phyloP scores from a whole-genome alignment of 495 filamentous ascomycete species.

The Neurospora sp. region DNA sequence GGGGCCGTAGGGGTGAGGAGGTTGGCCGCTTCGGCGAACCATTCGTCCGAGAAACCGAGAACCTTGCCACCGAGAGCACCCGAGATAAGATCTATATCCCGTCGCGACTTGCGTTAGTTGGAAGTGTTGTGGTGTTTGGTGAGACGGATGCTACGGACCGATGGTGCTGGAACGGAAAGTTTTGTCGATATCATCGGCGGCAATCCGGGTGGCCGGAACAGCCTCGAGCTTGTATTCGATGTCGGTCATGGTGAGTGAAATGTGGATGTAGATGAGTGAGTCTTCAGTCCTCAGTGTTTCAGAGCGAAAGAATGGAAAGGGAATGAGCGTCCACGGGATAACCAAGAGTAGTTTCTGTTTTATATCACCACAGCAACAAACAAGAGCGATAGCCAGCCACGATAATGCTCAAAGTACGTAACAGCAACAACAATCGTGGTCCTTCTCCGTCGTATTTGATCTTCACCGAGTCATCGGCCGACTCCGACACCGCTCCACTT shows the following conservation, averaged over 20 bases:
- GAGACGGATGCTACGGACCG: slow-evolving; percentile 36
- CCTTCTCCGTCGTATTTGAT: not conserved
- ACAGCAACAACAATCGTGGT: not conserved
- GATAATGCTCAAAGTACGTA: not conserved
- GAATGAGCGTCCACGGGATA: not conserved
- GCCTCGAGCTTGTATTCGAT: slow-evolving; percentile 37
- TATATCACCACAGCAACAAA: not conserved
- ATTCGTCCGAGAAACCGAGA: slow-evolving; percentile 75
- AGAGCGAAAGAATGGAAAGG: not conserved
- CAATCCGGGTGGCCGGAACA: slow-evolving; percentile 37
- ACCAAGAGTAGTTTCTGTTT: slow-evolving; percentile 1
- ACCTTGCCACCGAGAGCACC: slow-evolving; percentile 62
- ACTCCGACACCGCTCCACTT: not conserved
- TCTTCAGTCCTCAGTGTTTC: not conserved
- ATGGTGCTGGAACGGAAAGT: slow-evolving; percentile 62
- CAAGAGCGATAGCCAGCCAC: not conserved
- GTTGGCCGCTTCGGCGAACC: slow-evolving; percentile 76
- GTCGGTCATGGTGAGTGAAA: slow-evolving; percentile 16
- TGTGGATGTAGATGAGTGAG: not conserved
- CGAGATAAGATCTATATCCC: slow-evolving; percentile 61
- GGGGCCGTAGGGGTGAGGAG: slow-evolving; percentile 67
- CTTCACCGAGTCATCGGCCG: not conserved
- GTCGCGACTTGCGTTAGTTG: not conserved
- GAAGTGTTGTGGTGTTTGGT: not conserved
- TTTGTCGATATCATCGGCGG: slow-evolving; percentile 53